Conservation (phyloP, 2,329 filamentous ascomycete genomes). For the Aureobasidium zeae region DNA sequence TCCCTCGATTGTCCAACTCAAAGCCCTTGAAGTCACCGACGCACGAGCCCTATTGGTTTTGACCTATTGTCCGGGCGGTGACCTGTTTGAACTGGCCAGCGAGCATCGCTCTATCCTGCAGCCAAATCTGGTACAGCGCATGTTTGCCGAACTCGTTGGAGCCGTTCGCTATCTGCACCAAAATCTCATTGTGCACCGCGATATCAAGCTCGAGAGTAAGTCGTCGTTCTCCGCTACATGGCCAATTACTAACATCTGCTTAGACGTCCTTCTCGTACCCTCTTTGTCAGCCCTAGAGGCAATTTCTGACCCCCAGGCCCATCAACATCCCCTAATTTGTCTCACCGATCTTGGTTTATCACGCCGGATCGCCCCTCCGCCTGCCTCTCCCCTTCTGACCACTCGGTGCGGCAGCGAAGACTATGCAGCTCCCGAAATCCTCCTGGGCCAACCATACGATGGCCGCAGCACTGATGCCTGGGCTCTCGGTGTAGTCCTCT, state of each 20-base stretch:
- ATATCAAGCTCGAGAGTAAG: conserved; percentile 96
- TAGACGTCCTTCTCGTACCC: conserved; percentile 88
- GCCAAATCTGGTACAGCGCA: conserved; percentile 63
- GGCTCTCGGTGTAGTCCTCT: conserved; percentile 88
- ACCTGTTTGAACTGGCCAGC: conserved; percentile 87
- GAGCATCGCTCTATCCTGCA: conserved; percentile 58
- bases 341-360: conserved; percentile 88
- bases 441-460: conserved; percentile 91
- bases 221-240: background rate
- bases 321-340: conserved; percentile 76
- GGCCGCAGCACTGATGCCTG: conserved; percentile 87
- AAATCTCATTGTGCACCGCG: conserved; percentile 81
- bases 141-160: conserved; percentile 80
- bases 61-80: conserved; percentile 86
- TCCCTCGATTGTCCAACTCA: conserved; percentile 81
- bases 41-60: conserved; percentile 76
- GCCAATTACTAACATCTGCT: too few species aligned
- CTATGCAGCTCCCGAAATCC: conserved; percentile 91
- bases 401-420: conserved; percentile 94
- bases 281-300: conserved; percentile 54
- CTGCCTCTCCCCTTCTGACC: conserved; percentile 76
- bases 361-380: conserved; percentile 62
- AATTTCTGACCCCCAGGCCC: conserved; percentile 58
- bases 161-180: conserved; percentile 80
- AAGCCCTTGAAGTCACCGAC: conserved; percentile 80